Evolutionary conservation across 257 asterid species (phyloP), one percentile per base, ranked within the genome.

Genomic region (Solanum lycopersicoides): DNA sequence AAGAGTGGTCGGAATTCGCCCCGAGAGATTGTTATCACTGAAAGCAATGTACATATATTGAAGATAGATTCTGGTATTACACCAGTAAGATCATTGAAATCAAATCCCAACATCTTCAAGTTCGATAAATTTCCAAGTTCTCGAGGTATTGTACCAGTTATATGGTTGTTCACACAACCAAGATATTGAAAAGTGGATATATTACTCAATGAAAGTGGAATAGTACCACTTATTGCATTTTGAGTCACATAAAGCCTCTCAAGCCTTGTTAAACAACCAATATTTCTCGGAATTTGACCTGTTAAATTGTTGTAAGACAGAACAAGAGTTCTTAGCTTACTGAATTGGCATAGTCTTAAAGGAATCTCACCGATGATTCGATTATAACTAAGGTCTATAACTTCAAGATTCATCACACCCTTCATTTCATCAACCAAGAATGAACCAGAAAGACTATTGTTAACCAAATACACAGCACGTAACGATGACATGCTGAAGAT

Each of bases 21-120:
- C 92, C 0, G 91, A 74, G 56, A 91, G 86, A 76, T 20, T 13
- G 82, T 91, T 91, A 23, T 30, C 88, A 3, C 87, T 73, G 86
- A 91, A 84, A 16, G 90, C 91, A 21, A 90, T 83, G 80, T 44
- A 41, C 32, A 91, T 5, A 90, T 41, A 89, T 91, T 91, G 90
- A 90, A 91, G 35, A 91, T 89, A 28, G 23, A 32, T 16, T 83
- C 86, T 66, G 93, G 92, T 68, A 91, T 91, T 69, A 68, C 90
- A 37, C 93, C 93, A 12, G 88, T 82, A 6, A 91, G 86, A 66
- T 86, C 83, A 86, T 90, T 86, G 74, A 0, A 65, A 73, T 90
- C 90, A 42, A 90, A 88, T 12, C 90, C 89, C 69, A 91, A 56
- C 89, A 87, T 80, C 79, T 88, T 63, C 88, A 91, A 82, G 56